Evolutionary conservation across 163 green algal species (phyloP).

Genomic region (Chlorella variabilis): DNA sequence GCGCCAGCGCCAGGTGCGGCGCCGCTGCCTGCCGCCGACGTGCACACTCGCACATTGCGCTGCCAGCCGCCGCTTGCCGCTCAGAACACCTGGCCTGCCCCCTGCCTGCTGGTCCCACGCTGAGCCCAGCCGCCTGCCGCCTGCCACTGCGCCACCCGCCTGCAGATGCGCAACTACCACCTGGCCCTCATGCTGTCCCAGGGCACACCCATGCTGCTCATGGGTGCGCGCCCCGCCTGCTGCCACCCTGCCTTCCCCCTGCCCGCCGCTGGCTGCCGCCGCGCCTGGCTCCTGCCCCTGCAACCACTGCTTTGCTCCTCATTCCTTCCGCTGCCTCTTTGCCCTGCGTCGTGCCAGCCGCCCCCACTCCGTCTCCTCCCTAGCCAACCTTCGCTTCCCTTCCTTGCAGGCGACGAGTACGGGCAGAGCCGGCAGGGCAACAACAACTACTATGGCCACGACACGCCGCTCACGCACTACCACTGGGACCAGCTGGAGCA

Average conservation of each 20-base stretch:
- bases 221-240: conserved; percentile 61
- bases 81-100: too few species aligned
- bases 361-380: too few species aligned
- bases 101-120: too few species aligned
- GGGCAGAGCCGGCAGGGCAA: conserved; percentile 91
- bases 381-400: too few species aligned
- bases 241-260: not conserved
- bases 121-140: not conserved
- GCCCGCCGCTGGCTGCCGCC: too few species aligned
- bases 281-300: too few species aligned
- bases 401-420: conserved; percentile 50
- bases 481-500: conserved; percentile 76
- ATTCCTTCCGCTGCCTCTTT: too few species aligned
- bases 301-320: too few species aligned
- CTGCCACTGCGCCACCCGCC: not conserved
- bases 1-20: conserved; percentile 56
- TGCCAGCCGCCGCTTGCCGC: too few species aligned
- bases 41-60: too few species aligned
- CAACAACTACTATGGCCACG: conserved; percentile 99
- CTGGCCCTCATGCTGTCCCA: conserved; percentile 87
- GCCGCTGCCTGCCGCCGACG: too few species aligned
- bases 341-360: too few species aligned
- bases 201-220: conserved; percentile 92
- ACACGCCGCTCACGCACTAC: conserved; percentile 86
- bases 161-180: conserved; percentile 95